Base-by-base conservation (phyloP, 208 protist species). In the Crithidia fasciculata region DNA sequence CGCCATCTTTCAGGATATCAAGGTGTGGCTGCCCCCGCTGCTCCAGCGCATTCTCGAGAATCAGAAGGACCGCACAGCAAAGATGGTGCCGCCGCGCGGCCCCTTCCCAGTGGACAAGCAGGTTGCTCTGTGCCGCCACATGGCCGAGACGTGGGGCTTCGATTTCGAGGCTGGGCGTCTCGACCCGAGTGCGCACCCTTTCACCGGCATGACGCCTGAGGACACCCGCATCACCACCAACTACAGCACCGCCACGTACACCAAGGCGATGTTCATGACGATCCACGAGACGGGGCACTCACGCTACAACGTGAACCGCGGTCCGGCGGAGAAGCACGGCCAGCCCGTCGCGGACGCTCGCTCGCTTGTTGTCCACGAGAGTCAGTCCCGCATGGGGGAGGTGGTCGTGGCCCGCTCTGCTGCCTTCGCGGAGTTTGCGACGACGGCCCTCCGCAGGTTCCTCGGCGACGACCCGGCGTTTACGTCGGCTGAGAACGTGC, bases 201-300 rank as follows among this genome's bases (percentile, higher is more conserved):
- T 96, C 71, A 90, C 83, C 36, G 87, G 78, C 37, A 82, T 84
- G 52, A 69, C 79, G 55, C 64, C 72, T 37, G 80, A 85, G 28
- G 93, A 97, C 69, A 83, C 84, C 4, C 85, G 91, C 39, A 88
- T 96, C 65, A 97, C 93, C 4, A 92, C 91, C 7, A 80, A 83
- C 57, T 95, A 87, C 73, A 36, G 41, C 44, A 84, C 81, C 36
- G 52, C 72, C 10, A 80, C 85, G 54, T 88, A 85, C 60, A 71
- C 63, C 8, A 63, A 80, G 49, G 76, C 74, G 49, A 72, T 97
- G 45, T 68, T 68, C 62, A 68, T 68, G 62, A 68, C 62, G 41
- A 55, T 68, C 37, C 62, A 57, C 62, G 62, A 68, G 39, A 68
- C 62, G 8, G 62, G 62, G 44, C 50, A 68, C 45, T 68, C 62